Base-by-base conservation (phyloP, 2,329 filamentous ascomycete genomes). In the Cladophialophora carrionii region DNA sequence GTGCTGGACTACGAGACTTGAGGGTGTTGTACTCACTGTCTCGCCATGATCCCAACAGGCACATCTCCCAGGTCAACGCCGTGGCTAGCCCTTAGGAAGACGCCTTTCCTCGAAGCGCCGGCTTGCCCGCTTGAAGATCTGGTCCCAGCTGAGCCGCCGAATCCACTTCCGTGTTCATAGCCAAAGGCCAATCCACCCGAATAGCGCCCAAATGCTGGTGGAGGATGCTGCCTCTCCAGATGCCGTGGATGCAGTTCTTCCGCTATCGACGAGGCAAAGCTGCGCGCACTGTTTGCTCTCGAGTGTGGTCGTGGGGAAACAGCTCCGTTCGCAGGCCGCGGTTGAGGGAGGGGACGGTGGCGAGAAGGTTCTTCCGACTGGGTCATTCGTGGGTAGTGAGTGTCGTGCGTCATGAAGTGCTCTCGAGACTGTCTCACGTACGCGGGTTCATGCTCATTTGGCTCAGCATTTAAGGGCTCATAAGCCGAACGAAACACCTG, bases 111-210 rank as follows among this genome's bases (percentile, higher is more conserved):
- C 31, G 63, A 46, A 5, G 60, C 58, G 17, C 62, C 63, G 2
- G 57, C 61, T 53, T 52, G 66, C 10, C 60, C 62, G 58, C 65
- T 68, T 9, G 58, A 29, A 32, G 58, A 61, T 26, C 76, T 70
- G 12, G 74, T 77, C 9, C 76, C 76, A 43, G 74, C 75, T 69
- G 75, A 77, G 61, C 76, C 76, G 62, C 76, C 73, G 14, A 78
- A 67, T 5, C 74, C 74, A 22, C 70, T 71, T 24, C 71, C 74
- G 12, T 52, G 58, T 54, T 76, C 75, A 66, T 78, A 78, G 29
- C 74, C 73, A 62, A 75, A 76, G 8, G 70, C 70, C 43, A 76
- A 68, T 9, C 77, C 77, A 54, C 77, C 76, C 58, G 73, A 73
- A 67, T 76, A 78, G 3, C 77, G 75, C 57, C 73, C 76, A 61